phyloP scores from a whole-genome alignment of 208 protist genomes.

The Leishmania tarentolae region DNA sequence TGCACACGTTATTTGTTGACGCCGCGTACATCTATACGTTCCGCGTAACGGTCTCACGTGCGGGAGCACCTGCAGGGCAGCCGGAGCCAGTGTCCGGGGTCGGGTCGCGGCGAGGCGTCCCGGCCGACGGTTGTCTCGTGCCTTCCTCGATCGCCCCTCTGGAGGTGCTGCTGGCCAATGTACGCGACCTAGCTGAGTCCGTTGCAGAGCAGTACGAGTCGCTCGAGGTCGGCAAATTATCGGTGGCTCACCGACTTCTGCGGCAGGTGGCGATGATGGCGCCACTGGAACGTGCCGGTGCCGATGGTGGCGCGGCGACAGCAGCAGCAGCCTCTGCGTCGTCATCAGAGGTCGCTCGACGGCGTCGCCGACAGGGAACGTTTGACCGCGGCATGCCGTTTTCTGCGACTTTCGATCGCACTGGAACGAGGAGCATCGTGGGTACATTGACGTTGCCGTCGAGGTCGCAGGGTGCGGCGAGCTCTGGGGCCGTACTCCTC shows the following conservation, averaged over 20 bases:
- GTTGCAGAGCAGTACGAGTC: constrained; percentile 24
- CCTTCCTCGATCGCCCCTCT: constrained; percentile 13
- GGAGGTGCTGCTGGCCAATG: constrained; percentile 22
- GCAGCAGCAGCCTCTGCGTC: background rate
- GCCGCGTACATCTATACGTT: constrained; percentile 76
- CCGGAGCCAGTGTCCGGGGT: background rate
- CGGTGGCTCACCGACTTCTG: constrained; percentile 27
- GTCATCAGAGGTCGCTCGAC: background rate
- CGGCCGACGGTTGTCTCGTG: constrained; percentile 1
- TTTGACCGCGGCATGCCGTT: background rate
- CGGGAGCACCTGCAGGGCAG: background rate
- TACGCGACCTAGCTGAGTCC: constrained; percentile 22
- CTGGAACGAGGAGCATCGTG: background rate
- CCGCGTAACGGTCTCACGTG: constrained; percentile 38
- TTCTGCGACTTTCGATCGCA: background rate
- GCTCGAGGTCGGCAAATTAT: constrained; percentile 19
- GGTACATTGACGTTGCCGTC: background rate
- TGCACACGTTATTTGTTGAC: constrained; percentile 77
- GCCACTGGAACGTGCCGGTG: background rate
- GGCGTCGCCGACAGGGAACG: constrained; percentile 2
- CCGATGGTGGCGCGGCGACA: background rate
- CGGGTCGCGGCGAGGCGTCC: background rate
- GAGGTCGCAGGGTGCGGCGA: background rate
- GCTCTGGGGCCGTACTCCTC: constrained; percentile 7
- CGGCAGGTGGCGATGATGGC: constrained; percentile 29